Base-by-base conservation (phyloP, 1,139 yeast genomes). In the Suhomyces bribrorum region DNA sequence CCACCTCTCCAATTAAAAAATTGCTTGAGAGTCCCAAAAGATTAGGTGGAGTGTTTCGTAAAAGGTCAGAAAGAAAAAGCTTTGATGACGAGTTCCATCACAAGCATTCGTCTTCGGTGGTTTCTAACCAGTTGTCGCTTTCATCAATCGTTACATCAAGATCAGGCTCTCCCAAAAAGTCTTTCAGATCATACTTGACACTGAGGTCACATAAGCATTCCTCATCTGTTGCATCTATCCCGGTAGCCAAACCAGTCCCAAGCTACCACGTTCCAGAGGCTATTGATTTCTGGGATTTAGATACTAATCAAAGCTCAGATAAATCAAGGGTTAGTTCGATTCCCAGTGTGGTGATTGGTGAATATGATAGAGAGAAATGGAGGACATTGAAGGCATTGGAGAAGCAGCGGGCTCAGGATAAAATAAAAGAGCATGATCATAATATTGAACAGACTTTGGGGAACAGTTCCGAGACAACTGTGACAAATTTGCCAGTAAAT, bases 351-450 rank as follows among this genome's bases (percentile, higher is more conserved):
- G 80, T 77, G 2, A 71, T 80, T 38, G 85, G 86, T 0, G 79
- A 79, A 51, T 81, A 81, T 51, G 86, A 81, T 51, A 62, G 73
- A 48, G 86, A 81, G 54, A 81, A 81, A 54, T 80, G 86, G 86
- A 61, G 73, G 40, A 75, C 78, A 0, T 61, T 79, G 43, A 71
- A 73, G 48, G 62, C 57, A 20, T 48, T 62, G 29, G 50, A 53
- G 29, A 44, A 48, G 20, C 23, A 20, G 45, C 23, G 18, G 9
- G 31, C 14, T 22, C 7, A 26, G 22, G 16, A 30, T 7, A 14
- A 20, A 27, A 14, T 13, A 14, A 9, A 33, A 18, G n/a, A n/a
- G n/a, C n/a, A n/a, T n/a, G n/a, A n/a, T n/a, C n/a, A n/a, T n/a
- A n/a, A n/a, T n/a, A n/a, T n/a, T n/a, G n/a, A n/a, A n/a, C n/a